Evolutionary conservation across 2,329 filamentous ascomycete genomes (phyloP), one percentile per base, ranked within the genome.

Genomic region (Dactylellina cionopaga): DNA sequence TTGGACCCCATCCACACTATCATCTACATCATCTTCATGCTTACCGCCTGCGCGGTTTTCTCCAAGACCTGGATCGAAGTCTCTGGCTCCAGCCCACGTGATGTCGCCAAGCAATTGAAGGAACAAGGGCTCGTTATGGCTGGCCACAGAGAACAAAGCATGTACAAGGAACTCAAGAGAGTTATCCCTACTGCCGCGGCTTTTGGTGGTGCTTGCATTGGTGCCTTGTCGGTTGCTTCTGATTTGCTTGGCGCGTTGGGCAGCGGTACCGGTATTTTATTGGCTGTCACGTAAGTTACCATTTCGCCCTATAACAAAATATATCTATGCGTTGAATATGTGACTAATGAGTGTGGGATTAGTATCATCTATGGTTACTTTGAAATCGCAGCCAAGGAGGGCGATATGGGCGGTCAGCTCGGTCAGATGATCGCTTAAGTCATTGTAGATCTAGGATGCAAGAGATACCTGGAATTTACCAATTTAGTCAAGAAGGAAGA

Each of bases 21-120:
- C 71, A 87, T 96, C 80, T 99, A 99, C 85, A 92, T 98, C 77
- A 86, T 89, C 76, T 99, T 98, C 86, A 99, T 99, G 93, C 89
- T 99, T 69, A 90, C 92, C 78, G 96, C 96, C 77, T 99, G 95
- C 80, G 93, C 93, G 74, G 89, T 98, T 81, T 99, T 99, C 88
- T 97, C 93, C 83, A 99, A 99, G 91, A 99, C 96, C 60, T 99
- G 95, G 95, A 99, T 99, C 79, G 95, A 99, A 84, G 95, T 99
- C 76, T 98, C 95, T 37, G 96, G 95, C 79, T 97, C 94, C 75
- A 94, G 92, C 85, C 96, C 95, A 73, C 91, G 95, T 80, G 95
- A 99, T 80, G 96, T 99, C 77, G 95, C 95, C 79, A 99, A 99
- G 89, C 95, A 98, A 85, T 89, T 99, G 82, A 99, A 99, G 89